Conservation (phyloP, 2,329 filamentous ascomycete species). For the Verticillium zaregamsianum region DNA sequence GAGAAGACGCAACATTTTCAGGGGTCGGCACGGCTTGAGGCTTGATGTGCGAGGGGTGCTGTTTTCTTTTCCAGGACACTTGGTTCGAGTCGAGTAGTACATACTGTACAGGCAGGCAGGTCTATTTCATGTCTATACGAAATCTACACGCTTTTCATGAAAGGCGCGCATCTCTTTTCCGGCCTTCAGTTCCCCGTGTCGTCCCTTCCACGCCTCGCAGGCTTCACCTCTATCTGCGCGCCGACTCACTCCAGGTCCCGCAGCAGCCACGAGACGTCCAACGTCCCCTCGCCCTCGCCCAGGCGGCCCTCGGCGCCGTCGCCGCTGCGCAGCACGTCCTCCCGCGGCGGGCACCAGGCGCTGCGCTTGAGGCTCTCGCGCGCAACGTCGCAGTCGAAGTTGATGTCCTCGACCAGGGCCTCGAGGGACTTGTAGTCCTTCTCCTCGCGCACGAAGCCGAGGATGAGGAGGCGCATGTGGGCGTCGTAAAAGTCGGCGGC, state of each 20-base stretch:
- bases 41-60: not conserved
- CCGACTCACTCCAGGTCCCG: slow-evolving; percentile 17
- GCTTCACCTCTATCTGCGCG: not conserved
- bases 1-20: not conserved
- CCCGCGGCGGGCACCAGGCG: slow-evolving; percentile 49
- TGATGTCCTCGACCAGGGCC: slow-evolving; percentile 82
- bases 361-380: slow-evolving; percentile 64
- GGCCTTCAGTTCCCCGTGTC: not conserved
- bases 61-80: not conserved
- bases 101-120: not conserved
- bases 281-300: slow-evolving; percentile 16
- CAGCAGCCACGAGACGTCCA: slow-evolving; percentile 36
- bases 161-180: not conserved
- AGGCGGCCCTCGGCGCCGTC: not conserved
- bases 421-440: slow-evolving; percentile 83
- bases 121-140: not conserved
- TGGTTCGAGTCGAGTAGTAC: not conserved
- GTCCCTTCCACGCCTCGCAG: not conserved
- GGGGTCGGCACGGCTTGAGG: not conserved
- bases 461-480: slow-evolving; percentile 72
- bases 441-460: slow-evolving; percentile 87
- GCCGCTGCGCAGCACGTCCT: slow-evolving; percentile 4
- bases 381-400: slow-evolving; percentile 81
- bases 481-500: slow-evolving; percentile 78
- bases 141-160: not conserved